Conservation (phyloP, 352 stramenopile species). For the Phytophthora hibernalis region DNA sequence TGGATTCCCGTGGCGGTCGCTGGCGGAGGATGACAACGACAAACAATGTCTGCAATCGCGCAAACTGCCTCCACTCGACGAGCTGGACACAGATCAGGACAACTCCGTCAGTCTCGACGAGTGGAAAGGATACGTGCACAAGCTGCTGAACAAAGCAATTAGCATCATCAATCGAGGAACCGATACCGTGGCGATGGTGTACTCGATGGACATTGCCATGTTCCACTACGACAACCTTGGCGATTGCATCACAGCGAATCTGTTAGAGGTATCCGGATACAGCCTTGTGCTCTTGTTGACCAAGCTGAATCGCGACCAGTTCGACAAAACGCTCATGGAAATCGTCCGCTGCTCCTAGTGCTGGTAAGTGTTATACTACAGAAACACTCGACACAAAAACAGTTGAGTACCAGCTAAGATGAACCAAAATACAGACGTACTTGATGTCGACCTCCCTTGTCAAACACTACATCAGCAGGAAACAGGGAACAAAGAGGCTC, state of each 20-base stretch:
- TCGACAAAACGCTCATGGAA: slow-evolving; percentile 20
- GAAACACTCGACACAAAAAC: background rate
- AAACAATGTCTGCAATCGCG: slow-evolving; percentile 9
- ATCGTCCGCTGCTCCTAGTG: slow-evolving; percentile 18
- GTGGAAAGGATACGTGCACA: slow-evolving; percentile 35
- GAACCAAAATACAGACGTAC: background rate
- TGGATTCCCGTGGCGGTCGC: slow-evolving; percentile 20
- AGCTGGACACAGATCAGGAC: slow-evolving; percentile 35
- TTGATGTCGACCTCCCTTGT: background rate
- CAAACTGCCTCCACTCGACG: slow-evolving; percentile 27
- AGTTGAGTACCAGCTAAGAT: background rate
- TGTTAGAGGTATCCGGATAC: slow-evolving; percentile 20
- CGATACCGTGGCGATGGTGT: slow-evolving; percentile 25
- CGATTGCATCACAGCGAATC: slow-evolving; percentile 31
- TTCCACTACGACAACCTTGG: slow-evolving; percentile 49
- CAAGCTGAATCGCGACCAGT: slow-evolving; percentile 19
- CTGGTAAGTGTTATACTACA: too few relatives aligned
- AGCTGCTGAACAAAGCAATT: slow-evolving; percentile 26
- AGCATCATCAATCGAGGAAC: slow-evolving; percentile 16
- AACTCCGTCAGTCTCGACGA: slow-evolving; percentile 25
- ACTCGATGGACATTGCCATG: slow-evolving; percentile 29
- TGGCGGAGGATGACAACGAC: slow-evolving; percentile 9
- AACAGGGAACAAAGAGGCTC: background rate
- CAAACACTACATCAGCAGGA: too few relatives aligned
- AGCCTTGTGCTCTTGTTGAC: background rate